Percentiles rank a stretch among this genome's conserved stretches.
Evolutionary conservation across 78 protist genomes (phyloP).

Genomic region (Guillardia theta): DNA sequence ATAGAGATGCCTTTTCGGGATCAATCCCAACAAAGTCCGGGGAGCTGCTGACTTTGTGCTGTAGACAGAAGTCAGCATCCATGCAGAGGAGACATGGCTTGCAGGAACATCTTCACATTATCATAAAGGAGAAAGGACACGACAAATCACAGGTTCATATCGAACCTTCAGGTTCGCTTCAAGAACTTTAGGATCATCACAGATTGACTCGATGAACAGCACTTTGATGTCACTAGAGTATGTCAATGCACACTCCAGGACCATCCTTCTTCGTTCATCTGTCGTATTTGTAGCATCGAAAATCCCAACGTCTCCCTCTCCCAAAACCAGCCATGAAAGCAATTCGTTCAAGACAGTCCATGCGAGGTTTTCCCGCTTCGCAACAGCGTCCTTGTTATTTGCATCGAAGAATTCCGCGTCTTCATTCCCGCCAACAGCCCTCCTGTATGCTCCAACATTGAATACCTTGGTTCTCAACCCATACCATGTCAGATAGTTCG

Average conservation of each 20-base stretch:
- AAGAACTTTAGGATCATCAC: not conserved
- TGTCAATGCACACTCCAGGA: not conserved
- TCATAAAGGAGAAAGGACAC: no score
- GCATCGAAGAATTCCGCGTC: slow-evolving; percentile 44
- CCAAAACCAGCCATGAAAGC: not conserved
- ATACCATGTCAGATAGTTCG: slow-evolving; percentile 41
- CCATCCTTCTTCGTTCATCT: not conserved
- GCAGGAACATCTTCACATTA: no score
- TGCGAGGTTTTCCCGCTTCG: slow-evolving; percentile 46
- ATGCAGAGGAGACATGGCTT: no score
- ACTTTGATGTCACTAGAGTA: not conserved
- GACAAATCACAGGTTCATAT: no score
- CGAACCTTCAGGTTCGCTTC: not conserved
- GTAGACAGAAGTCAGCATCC: no score
- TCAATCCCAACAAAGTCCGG: not conserved
- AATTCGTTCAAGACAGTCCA: not conserved
- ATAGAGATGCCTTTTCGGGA: no score
- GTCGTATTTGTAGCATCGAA: not conserved
- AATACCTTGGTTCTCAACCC: slow-evolving; percentile 48
- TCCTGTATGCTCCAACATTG: slow-evolving; percentile 59
- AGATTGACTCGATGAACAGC: not conserved
- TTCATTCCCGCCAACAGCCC: not conserved
- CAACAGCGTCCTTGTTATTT: not conserved
- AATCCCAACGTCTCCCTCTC: not conserved
- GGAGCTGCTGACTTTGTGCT: not conserved